A percentile compares a stretch with the other conserved stretches of the same genome.
Evolutionary conservation across 257 asterid species (phyloP).

Genomic region (Solanum chilense): DNA sequence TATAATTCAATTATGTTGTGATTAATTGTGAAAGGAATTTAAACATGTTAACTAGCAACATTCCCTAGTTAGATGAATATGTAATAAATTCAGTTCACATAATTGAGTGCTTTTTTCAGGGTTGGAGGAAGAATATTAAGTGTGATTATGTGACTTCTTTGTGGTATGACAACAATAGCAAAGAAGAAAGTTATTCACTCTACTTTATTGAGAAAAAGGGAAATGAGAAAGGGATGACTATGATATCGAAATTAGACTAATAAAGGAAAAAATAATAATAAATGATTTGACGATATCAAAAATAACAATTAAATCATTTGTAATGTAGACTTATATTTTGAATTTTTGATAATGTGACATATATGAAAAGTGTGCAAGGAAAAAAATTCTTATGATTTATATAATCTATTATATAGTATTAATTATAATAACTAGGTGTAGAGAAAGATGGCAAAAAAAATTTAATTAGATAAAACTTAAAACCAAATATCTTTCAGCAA

Average conservation of each 20-base stretch:
- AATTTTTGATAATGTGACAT: not conserved
- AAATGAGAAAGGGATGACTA: not conserved
- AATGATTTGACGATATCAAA: not conserved
- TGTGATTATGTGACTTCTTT: not conserved
- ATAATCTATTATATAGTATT: not conserved
- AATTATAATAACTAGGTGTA: not conserved
- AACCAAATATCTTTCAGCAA: fast-evolving
- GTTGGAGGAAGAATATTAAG: not conserved
- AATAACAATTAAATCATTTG: not conserved
- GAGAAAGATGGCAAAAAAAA: too few relatives aligned
- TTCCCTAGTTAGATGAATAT: not conserved
- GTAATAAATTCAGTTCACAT: not conserved
- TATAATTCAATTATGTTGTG: not conserved
- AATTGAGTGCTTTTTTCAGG: not conserved
- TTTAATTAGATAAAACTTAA: fast-evolving
- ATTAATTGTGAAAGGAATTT: not conserved
- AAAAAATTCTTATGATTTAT: not conserved
- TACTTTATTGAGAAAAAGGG: not conserved
- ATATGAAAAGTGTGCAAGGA: not conserved
- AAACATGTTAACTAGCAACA: not conserved
- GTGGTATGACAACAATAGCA: not conserved
- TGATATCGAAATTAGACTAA: too few relatives aligned
- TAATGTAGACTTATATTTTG: not conserved
- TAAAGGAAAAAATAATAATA: not conserved
- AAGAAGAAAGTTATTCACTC: too few relatives aligned